Base-by-base conservation (phyloP, 192 early-diverging fungal genomes). In the Entophlyctis luteolus region DNA sequence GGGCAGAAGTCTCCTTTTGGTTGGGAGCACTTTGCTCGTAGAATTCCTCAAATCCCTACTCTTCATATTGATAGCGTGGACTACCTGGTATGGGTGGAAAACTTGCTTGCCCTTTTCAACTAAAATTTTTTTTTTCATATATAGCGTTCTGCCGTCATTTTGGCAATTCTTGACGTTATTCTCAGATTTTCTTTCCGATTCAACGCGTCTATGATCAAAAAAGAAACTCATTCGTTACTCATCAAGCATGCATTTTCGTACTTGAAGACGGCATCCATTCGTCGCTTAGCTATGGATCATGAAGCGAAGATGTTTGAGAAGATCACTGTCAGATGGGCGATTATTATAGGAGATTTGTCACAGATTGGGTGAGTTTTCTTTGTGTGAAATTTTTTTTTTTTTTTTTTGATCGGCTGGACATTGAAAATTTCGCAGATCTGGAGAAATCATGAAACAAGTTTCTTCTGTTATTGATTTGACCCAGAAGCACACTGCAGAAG, bases 231-330 rank as follows among this genome's bases (percentile, higher is more conserved):
- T 14, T 59, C 59, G 22, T 72, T 81, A 4, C 62, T 77, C 25
- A 55, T 80, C 3, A 67, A 69, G 10, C 77, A 81, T 42, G 72
- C 72, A 2, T 81, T 76, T 57, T 68, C 65, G 29, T 79, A 79
- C 47, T 31, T 81, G n/a, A 71, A 68, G 31, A 49, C 66, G 2
- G 42, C 71, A 16, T 47, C 77, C 16, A 16, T 49, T 12, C 47
- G 71, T 10, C 39, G 65, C 23, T 47, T 72, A 20, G 54, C 58
- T 1, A 48, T 60, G 12, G 78, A 76, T 23, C 27, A 71, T 10
- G 79, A 81, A 47, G 67, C 62, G 37, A 74, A 54, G 20, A 34
- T 82, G 8, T 81, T 81, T 74, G 78, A 81, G 34, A 70, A 76
- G 54, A 67, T 79, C 37, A 65, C 68, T n/a, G 20, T 68, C 3